Base-by-base conservation (phyloP, 805 yeast genomes). In the Clavispora santaluciae region DNA sequence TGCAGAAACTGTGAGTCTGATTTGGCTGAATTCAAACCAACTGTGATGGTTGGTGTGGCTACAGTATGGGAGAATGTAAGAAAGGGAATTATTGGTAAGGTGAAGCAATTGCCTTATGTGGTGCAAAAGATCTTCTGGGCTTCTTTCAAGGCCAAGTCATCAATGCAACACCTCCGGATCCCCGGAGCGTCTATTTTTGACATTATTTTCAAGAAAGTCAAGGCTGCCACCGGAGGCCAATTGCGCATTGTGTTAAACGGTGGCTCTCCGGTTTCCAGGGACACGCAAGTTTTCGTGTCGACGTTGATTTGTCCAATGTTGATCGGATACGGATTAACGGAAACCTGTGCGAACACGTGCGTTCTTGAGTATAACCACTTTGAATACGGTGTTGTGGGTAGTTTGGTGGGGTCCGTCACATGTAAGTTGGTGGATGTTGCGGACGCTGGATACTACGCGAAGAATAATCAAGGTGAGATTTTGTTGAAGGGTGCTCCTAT, bases 11-110 rank as follows among this genome's bases (percentile, higher is more conserved):
- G 95, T 70, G 68, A 76, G 42, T 91, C 96, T 56, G 99, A 93
- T 63, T 77, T 93, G 71, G 77, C 74, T 42, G 86, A 84, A 57
- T 86, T 89, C 66, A 75, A 80, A 62, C 99, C 99, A 44, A 86
- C 96, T 5, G 66, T 90, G 53, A 86, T 93, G 96, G 96, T 89
- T 50, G 99, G 96, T 64, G 99, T 93, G 42, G 97, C 97, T 13
- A 96, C 98, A 4, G 97, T 93, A 39, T 93, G 96, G 95, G 99
- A 93, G 72, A 75, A 84, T 28, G 87, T 93, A 46, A 84, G 90
- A 64, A 93, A 93, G 72, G 99, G 99, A 44, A 84, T 93, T 44
- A 46, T 87, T 43, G 77, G 77, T 41, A 89, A 90, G 68, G 77
- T 93, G 50, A 70, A 73, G 50, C 75, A 79, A 55, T 72, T 73